Percentiles rank a stretch among this genome's conserved stretches.
Evolutionary conservation across 208 protist genomes (phyloP).

Genomic region (Leishmania tarentolae): DNA sequence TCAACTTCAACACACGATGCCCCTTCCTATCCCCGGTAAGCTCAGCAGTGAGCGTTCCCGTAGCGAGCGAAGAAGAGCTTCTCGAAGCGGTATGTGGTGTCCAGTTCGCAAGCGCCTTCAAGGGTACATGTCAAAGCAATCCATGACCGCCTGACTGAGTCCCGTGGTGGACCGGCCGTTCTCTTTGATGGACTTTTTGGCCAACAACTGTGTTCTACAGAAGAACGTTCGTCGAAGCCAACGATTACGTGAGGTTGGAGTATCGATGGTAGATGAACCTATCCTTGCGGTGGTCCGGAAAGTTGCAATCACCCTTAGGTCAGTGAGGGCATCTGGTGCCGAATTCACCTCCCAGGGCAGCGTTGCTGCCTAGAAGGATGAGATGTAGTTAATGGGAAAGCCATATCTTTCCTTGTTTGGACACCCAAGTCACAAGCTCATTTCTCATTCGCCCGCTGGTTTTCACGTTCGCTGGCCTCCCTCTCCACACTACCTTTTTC

Average conservation of each 20-base stretch:
- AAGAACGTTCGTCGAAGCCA: conserved; percentile 53
- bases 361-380: conserved; percentile 76
- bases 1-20: conserved; percentile 60
- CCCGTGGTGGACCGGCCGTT: conserved; percentile 97
- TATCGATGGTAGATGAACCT: conserved; percentile 96
- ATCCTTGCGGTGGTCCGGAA: conserved; percentile 94
- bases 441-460: conserved; percentile 55
- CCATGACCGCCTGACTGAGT: conserved; percentile 79
- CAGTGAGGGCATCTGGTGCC: conserved; percentile 94
- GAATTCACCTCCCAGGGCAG: conserved; percentile 92
- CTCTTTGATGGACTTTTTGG: conserved; percentile 93
- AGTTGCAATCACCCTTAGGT: conserved; percentile 90
- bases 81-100: conserved; percentile 99
- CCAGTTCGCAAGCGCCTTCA: conserved; percentile 95
- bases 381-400: conserved; percentile 92
- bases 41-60: conserved; percentile 95
- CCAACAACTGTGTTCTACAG: conserved; percentile 59
- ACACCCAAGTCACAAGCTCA: conserved; percentile 96
- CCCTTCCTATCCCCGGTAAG: conserved; percentile 91
- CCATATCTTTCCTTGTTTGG: conserved; percentile 97
- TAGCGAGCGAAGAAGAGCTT: conserved; percentile 97
- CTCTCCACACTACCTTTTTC: not conserved
- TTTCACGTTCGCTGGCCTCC: not conserved
- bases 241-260: conserved; percentile 95
- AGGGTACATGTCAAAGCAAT: conserved; percentile 83